phyloP scores from a whole-genome alignment of 2,329 filamentous ascomycete species.

The Calonectria leucothoes region DNA sequence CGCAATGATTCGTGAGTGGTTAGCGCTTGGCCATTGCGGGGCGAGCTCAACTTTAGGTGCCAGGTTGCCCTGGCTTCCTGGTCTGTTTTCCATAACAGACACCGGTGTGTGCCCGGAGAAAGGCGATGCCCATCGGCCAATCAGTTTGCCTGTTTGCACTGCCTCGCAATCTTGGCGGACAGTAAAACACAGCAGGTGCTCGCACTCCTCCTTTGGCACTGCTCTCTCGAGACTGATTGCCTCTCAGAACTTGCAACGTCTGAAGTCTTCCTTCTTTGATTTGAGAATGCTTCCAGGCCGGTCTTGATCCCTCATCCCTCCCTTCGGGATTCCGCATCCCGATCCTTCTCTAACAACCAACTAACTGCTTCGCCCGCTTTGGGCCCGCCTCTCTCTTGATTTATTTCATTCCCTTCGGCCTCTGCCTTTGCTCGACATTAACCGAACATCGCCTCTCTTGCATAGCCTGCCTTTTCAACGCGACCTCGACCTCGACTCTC shows the following conservation, averaged over 20 bases:
- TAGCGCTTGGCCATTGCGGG: neutral
- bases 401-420: slow-evolving; percentile 29
- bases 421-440: slow-evolving; percentile 29
- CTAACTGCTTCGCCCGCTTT: slow-evolving; percentile 30
- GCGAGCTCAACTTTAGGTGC: neutral
- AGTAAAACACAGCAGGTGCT: neutral
- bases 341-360: slow-evolving; percentile 20
- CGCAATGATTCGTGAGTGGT: neutral
- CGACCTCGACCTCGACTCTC: slow-evolving; percentile 11
- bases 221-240: neutral
- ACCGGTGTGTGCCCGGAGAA: neutral
- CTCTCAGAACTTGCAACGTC: neutral
- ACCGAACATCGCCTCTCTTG: slow-evolving; percentile 28
- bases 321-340: slow-evolving; percentile 18
- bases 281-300: slow-evolving; percentile 9
- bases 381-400: slow-evolving; percentile 34
- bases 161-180: slow-evolving; percentile 2
- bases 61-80: neutral
- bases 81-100: neutral
- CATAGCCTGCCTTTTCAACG: slow-evolving; percentile 42
- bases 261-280: neutral
- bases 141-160: neutral
- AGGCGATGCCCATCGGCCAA: neutral
- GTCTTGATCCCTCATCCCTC: slow-evolving; percentile 2
- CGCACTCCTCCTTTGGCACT: slow-evolving; percentile 1